A percentile compares a stretch with the other conserved stretches of the same genome.
phyloP scores from a whole-genome alignment of 2,329 filamentous ascomycete genomes.

The Cladosporium austrohemisphaericum region DNA sequence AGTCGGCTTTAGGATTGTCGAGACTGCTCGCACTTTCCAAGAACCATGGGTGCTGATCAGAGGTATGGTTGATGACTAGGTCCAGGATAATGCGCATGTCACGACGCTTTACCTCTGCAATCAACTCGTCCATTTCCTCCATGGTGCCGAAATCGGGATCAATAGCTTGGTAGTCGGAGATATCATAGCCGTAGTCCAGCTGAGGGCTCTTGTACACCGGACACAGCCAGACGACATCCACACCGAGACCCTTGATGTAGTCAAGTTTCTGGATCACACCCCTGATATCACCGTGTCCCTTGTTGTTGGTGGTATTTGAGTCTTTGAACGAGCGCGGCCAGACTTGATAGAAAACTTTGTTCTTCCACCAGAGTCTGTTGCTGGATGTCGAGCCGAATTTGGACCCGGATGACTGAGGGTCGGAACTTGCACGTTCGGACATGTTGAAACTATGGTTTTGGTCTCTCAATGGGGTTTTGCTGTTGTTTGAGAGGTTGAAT shows the following conservation, averaged over 20 bases:
- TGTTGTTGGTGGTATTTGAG: slow-evolving; percentile 38
- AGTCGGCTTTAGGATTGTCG: slow-evolving; percentile 55
- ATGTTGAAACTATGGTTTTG: too few species aligned
- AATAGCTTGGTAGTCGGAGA: slow-evolving; percentile 44
- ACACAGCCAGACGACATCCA: slow-evolving; percentile 65
- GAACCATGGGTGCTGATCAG: slow-evolving; percentile 56
- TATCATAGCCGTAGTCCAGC: slow-evolving; percentile 67
- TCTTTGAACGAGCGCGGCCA: slow-evolving; percentile 47
- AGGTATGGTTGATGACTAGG: slow-evolving; percentile 30
- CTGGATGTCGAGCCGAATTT: too few species aligned
- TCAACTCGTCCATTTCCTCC: slow-evolving; percentile 44
- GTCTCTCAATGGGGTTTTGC: too few species aligned
- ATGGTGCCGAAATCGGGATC: slow-evolving; percentile 47
- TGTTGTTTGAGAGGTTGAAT: too few species aligned
- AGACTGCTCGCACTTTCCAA: slow-evolving; percentile 50
- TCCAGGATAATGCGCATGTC: slow-evolving; percentile 45
- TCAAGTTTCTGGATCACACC: slow-evolving; percentile 12
- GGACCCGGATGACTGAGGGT: too few species aligned
- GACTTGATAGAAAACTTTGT: slow-evolving; percentile 42
- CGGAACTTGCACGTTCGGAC: too few species aligned
- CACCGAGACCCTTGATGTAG: slow-evolving; percentile 18
- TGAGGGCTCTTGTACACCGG: slow-evolving; percentile 61
- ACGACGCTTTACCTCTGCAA: slow-evolving; percentile 41
- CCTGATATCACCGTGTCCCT: slow-evolving; percentile 13
- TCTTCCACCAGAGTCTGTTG: slow-evolving; percentile 40